Evolutionary conservation across 208 protist genomes (phyloP), one percentile per base, ranked within the genome.

Genomic region (Leishmania lainsoni): DNA sequence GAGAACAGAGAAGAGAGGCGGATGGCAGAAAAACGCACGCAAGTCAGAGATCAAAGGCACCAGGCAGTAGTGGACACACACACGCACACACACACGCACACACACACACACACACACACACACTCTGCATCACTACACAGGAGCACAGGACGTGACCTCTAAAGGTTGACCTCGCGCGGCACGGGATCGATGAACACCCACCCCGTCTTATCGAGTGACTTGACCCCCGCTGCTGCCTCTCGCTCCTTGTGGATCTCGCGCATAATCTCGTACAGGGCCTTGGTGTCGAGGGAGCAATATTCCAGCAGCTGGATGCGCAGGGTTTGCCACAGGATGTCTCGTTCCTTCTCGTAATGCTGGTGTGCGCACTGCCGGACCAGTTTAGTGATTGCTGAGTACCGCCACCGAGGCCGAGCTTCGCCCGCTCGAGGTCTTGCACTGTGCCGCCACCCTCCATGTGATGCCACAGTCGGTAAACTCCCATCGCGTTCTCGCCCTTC

Each of bases 401-500:
- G 20, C 74, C 52, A 32, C 45, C 48, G 59, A 76, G 22, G 0
- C 85, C 45, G 0, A 72, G 56, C 12, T 68, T 49, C 14, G 83
- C 80, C 26, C 87, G 87, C 78, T 92, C 86, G 5, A 95, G 72
- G 70, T 97, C 92, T 76, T 92, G 92, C 42, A 97, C 82, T 14
- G 91, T 94, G 69, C 89, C 89, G 0, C 94, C 94, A 48, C 92
- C 93, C 75, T 97, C 92, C 69, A 95, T 93, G 77, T 97, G 91
- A 80, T 97, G 89, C 94, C 94, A 97, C 78, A 97, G 78, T n/a
- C 94, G 91, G 75, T 89, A 96, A 42, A 97, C 83, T 2, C 91
- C 94, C 92, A 97, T 93, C n/a, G 92, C 94, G 73, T 97, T 97
- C 80, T 96, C 94, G 20, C 94, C 94, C 81, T 95, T 92, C 85